Percentiles rank a stretch among this genome's conserved stretches.
These are phyloP conservation scores for Podospora pseudocomata DNA, from an alignment of 495 filamentous ascomycete species.

Conservation along the genomic window DNA sequence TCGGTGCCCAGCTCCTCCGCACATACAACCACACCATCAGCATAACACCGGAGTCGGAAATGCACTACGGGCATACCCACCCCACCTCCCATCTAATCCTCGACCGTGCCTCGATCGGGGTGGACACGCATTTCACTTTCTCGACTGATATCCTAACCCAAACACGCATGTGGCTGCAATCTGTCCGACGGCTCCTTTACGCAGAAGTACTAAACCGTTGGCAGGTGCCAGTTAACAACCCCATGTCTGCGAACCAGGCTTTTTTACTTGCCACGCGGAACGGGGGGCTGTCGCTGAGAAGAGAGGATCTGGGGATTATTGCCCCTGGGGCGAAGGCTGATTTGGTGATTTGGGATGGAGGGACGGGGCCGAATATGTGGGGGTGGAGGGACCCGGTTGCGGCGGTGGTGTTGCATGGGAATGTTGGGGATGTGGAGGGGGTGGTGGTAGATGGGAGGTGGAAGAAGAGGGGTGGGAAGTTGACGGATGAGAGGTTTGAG, in stretches of 20 bases:
- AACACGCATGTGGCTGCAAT: constrained; percentile 45
- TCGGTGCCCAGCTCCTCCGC: constrained; percentile 33
- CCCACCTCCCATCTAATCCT: constrained; percentile 34
- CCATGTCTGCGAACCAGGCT: constrained; percentile 47
- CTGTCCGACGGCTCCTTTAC: constrained; percentile 30
- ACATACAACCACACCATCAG: constrained; percentile 39
- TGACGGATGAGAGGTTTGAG: constrained; percentile 28
- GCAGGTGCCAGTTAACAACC: constrained; percentile 38
- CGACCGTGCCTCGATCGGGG: constrained; percentile 43
- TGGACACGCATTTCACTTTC: constrained; percentile 48
- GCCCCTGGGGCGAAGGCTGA: constrained; percentile 46
- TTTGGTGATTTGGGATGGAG: constrained; percentile 47
- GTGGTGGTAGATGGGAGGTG: constrained; percentile 49
- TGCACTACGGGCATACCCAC: constrained; percentile 44
- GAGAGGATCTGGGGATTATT: constrained; percentile 46
- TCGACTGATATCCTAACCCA: constrained; percentile 44
- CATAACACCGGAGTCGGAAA: constrained; percentile 47
- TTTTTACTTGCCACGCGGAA: constrained; percentile 49
- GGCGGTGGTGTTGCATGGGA: constrained; percentile 49
- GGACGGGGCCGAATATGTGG: constrained; percentile 42
- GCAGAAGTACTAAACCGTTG: constrained; percentile 34
- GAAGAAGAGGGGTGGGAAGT: constrained; percentile 36
- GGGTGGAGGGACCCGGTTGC: constrained; percentile 51
- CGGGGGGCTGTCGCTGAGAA: constrained; percentile 44
- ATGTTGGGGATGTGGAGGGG: constrained; percentile 44